Evolutionary conservation across 2,329 filamentous ascomycete genomes (phyloP), one percentile per base, ranked within the genome.

Genomic region (Xylariaceae sp.): DNA sequence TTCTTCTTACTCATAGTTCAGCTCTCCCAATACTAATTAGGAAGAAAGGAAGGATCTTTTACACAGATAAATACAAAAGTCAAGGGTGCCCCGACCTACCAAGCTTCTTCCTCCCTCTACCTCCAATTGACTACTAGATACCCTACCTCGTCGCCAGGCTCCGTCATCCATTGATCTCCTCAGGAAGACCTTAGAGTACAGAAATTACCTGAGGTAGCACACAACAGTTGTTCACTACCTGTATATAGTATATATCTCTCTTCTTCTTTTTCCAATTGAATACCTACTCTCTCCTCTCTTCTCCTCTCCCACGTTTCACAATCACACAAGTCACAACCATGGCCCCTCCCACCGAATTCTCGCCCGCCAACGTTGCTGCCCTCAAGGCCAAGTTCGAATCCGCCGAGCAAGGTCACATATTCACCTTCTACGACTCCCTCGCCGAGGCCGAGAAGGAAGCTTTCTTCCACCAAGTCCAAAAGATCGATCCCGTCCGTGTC

Each of bases 371-470:
- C 62, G 71, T 90, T 59, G 74, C 80, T 45, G 68, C 80, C 56
- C 78, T 94, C 33, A 80, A 79, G 67, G 71, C 83, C 53, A 86
- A 85, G 65, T 95, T 91, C 71, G 73, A 78, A 51, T 77, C 83
- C 56, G 86, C 86, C 38, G 79, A 77, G 23, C 89, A 95, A 69
- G 85, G 80, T 46, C 89, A 95, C 55, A 86, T 94, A 54, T 89
- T 94, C 62, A 76, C 84, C 47, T 97, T 91, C 70, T 95, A 87
- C 74, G 88, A 96, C 63, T 79, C 83, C 52, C 83, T 98, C 52
- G 74, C 75, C 52, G 70, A 76, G 16, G 68, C 76, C 42, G 89
- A 96, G 54, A 88, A 95, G 72, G 82, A 83, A 36, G 67, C 76
- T 7, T 80, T 98, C 47, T 95, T 83, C 75, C 72, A 85, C 60